These are phyloP conservation scores for Phytophthora nicotianae DNA, from an alignment of 352 stramenopile genomes.

Conservation along the genomic window DNA sequence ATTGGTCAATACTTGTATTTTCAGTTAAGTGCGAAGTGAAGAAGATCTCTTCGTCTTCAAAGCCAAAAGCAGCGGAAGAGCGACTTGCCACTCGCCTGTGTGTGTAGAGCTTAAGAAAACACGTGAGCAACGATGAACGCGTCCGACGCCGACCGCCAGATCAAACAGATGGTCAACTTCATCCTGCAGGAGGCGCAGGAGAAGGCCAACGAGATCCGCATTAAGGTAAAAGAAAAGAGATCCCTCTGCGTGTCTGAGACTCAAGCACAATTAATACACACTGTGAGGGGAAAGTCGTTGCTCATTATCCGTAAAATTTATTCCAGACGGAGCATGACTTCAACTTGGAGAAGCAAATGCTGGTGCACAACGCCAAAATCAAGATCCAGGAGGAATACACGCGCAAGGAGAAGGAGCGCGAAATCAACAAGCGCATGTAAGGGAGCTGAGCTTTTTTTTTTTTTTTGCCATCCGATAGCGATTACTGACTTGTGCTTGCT, in stretches of 20 bases:
- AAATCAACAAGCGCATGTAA: conserved; percentile 94
- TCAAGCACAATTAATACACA: not conserved
- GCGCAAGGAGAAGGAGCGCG: conserved; percentile 97
- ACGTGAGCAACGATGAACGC: conserved; percentile 69
- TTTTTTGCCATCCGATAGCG: not conserved
- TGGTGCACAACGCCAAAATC: conserved; percentile 98
- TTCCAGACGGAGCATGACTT: conserved; percentile 98
- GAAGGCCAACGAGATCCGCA: conserved; percentile 98
- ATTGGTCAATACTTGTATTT: conserved; percentile 13
- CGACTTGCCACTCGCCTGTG: not conserved
- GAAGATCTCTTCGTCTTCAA: conserved; percentile 30
- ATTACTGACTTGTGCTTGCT: conserved; percentile 1
- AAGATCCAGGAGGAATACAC: conserved; percentile 98
- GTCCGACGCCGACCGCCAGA: conserved; percentile 87
- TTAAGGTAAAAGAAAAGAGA: conserved; percentile 81
- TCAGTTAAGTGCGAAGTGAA: conserved; percentile 17
- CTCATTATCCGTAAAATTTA: not conserved
- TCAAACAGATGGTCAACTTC: conserved; percentile 98
- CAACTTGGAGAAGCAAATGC: conserved; percentile 99
- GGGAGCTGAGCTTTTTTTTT: conserved; percentile 13
- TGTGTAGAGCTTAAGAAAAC: conserved; percentile 1
- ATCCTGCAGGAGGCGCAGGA: conserved; percentile 99
- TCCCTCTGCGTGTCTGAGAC: too few relatives aligned
- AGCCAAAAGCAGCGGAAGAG: conserved; percentile 12
- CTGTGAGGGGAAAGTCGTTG: not conserved